Base-by-base conservation (phyloP, 169 alveolate species). In the Eimeria praecox region DNA sequence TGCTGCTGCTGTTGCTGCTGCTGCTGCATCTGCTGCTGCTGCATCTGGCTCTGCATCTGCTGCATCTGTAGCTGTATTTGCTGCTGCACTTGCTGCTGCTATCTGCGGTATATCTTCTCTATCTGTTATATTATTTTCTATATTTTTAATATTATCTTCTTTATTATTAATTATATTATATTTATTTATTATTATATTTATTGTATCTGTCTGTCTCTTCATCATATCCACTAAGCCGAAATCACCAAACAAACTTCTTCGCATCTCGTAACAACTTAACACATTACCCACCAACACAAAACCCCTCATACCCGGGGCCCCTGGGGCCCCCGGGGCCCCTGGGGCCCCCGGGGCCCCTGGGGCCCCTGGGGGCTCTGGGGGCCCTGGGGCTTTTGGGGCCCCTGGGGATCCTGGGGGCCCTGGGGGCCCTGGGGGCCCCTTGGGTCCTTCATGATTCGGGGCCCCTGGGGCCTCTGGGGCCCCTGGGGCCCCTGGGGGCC, bases 381-480 rank as follows among this genome's bases (percentile, higher is more conserved):
- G 10, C n/a, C 10, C 10, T 8, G 75, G 75, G 75, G 75, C n/a
- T n/a, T n/a, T n/a, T n/a, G 62, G 52, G 85, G 56, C 85, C 85
- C 85, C 85, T 33, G 52, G 16, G 12, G 22, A 42, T 75, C 27
- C n/a, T 1, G 44, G 52, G 44, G 85, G 49, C 85, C 52, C 85
- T 75, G 27, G 10, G 75, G 75, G 10, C n/a, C 10, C 10, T 8
- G 75, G 75, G 75, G 75, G 75, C 75, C 75, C 77, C 77, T 30
- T 30, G 24, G 33, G 35, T 30, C 33, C 40, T n/a, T n/a, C n/a
- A n/a, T n/a, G n/a, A n/a, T n/a, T 0, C 35, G 77, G 77, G 77
- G 42, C 77, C 77, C 77, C 35, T 64, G 75, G 75, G 75, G n/a
- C n/a, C n/a, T n/a, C n/a, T n/a, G n/a, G 75, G 40, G n/a, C n/a